Conservation (phyloP, 768 basidiomycete species). For the Termitomyces sp. region DNA sequence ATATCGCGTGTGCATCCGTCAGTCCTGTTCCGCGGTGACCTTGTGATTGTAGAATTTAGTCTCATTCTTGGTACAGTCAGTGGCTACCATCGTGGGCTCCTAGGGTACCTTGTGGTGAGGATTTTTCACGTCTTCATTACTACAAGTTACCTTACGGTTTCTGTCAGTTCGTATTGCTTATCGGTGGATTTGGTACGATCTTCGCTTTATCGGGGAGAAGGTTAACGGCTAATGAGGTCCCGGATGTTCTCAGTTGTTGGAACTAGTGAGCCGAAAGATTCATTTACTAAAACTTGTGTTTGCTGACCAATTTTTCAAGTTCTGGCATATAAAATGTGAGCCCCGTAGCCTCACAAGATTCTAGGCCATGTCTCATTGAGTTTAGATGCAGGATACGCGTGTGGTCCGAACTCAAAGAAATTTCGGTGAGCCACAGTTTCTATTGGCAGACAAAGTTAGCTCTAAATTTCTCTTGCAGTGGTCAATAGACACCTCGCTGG, state of each 20-base stretch:
- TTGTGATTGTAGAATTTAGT: neutral
- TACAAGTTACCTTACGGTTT: neutral
- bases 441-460: neutral
- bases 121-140: neutral
- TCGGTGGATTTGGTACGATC: slow-evolving; percentile 34
- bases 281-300: neutral
- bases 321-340: slow-evolving; percentile 35
- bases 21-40: slow-evolving; percentile 16
- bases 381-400: slow-evolving; percentile 27
- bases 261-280: slow-evolving; percentile 19
- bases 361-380: neutral
- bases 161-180: slow-evolving; percentile 28
- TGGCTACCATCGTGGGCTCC: slow-evolving; percentile 31
- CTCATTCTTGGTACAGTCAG: slow-evolving; percentile 21
- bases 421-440: neutral
- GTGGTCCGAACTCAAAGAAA: slow-evolving; percentile 12
- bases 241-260: slow-evolving; percentile 24
- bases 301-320: slow-evolving; percentile 14
- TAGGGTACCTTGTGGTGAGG: slow-evolving; percentile 33
- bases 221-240: neutral
- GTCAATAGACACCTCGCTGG: slow-evolving; percentile 38
- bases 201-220: neutral
- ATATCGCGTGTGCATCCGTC: slow-evolving; percentile 43
- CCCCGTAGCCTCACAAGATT: neutral
- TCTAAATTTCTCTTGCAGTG: slow-evolving; percentile 24